These are phyloP conservation scores for Trichosporon sp. DNA, from an alignment of 1,284 basidiomycete species.

Conservation along the genomic window DNA sequence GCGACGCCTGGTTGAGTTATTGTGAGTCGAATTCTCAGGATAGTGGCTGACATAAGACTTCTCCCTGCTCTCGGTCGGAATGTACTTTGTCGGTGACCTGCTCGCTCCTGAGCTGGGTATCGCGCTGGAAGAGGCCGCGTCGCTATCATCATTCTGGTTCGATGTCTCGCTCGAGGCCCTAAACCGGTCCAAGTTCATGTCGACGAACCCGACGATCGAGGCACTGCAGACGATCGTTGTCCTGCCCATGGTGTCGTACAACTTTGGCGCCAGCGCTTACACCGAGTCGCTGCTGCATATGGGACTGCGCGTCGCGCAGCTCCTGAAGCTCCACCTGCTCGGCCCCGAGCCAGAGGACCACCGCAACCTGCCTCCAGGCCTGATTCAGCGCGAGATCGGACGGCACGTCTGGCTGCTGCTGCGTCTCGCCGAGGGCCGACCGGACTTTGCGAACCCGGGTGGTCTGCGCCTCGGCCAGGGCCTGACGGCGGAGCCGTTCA, in stretches of 20 bases:
- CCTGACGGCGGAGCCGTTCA: constrained; percentile 21
- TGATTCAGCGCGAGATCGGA: constrained; percentile 21
- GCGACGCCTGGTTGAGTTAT: constrained; percentile 23
- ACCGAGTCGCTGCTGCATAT: constrained; percentile 24
- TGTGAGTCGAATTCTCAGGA: constrained; percentile 8
- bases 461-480: constrained; percentile 23
- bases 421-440: constrained; percentile 22
- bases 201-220: constrained; percentile 25
- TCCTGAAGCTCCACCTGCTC: constrained; percentile 23
- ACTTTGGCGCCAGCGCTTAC: constrained; percentile 26
- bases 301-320: constrained; percentile 21
- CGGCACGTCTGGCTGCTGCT: constrained; percentile 22
- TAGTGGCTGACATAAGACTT: constrained; percentile 18
- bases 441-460: constrained; percentile 24
- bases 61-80: constrained; percentile 20
- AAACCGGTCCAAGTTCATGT: constrained; percentile 26
- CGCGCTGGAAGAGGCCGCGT: constrained; percentile 17
- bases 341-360: constrained; percentile 19
- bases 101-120: constrained; percentile 22
- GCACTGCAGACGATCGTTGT: constrained; percentile 24
- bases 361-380: constrained; percentile 14
- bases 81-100: constrained; percentile 24
- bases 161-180: constrained; percentile 26
- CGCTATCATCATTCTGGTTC: constrained; percentile 23
- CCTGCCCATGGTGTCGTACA: constrained; percentile 23